Evolutionary conservation across 2,329 filamentous ascomycete genomes (phyloP), one percentile per base, ranked within the genome.

Genomic region (Fusarium subglutinans): DNA sequence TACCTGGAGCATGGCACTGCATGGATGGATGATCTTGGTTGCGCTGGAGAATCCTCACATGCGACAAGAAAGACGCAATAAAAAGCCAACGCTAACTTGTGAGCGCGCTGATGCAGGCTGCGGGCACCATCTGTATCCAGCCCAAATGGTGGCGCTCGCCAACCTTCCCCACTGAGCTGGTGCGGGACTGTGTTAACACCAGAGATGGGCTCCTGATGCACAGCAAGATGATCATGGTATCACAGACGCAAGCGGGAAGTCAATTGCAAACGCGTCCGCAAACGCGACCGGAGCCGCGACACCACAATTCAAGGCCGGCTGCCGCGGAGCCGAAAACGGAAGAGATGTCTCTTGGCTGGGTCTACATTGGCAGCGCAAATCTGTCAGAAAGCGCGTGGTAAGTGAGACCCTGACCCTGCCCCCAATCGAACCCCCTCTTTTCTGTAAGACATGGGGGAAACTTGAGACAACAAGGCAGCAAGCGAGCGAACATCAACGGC

Each of bases 341-440:
- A 73, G 47, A 69, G 35, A 68, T 43, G 41, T 76, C 78, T 58
- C 63, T 71, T 66, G 90, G 91, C 9, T 98, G 94, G 92, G 92
- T 89, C 5, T 98, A 98, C 79, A 84, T 98, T 43, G 96, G 96
- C 22, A 97, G 94, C 77, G 94, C 94, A 13, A 99, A 99, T 82
- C 83, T 98, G 35, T 97, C 95, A 0, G 95, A 98, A 82, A 95
- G 93, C 80, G 96, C 96, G 37, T 99, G 96, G 93, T 94, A 84
- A 86, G 72, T 74, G 69, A 75, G 61, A 75, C 65, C 69, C 69
- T 63, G 64, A 45, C 38, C 63, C 47, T 58, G 9, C 28, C 45
- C 51, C 63, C 33, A 48, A 50, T 37, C 30, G 40, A 35, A 48
- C 43, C 38, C 51, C 72, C 61, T 71, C 59, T 69, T 68, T 70